Evolutionary conservation across 176 grass and related monocot genomes (phyloP), one percentile per base, ranked within the genome.

Genomic region (Avena atlantica): DNA sequence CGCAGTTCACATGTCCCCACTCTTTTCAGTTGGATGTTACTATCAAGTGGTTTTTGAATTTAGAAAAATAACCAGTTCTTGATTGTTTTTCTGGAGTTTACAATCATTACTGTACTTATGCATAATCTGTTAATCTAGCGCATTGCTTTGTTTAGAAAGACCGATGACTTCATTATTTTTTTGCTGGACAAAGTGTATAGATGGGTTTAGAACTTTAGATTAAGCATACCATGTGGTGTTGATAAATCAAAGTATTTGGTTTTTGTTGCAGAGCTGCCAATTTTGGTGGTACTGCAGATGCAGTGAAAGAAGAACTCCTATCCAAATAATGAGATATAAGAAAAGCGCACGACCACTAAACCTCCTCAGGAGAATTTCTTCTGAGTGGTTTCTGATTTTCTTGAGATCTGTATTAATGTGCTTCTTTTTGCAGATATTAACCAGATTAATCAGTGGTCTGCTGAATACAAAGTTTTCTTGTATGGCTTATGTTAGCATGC

Each of bases 21-120:
- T 27, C 24, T 78, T 88, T 91, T 88, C 72, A 66, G 90, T 91
- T 91, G 84, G 31, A 91, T 88, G 86, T 82, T 73, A 78, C 71
- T 65, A 73, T 85, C 83, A 91, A 78, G 64, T 67, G 55, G 14
- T 31, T 71, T 85, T 25, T 80, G 42, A 14, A 24, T 91, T 76
- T 85, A 44, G 51, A n/a, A 19, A 48, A 40, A 50, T 61, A 34
- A 63, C 72, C 73, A 45, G 53, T 40, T 70, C 70, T 29, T 29
- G 50, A 77, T 44, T 71, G 68, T 36, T 49, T 44, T 6, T 44
- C 20, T 66, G 17, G 48, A 24, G 15, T 87, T 79, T 57, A 34
- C 67, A 42, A 21, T 21, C 29, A 71, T 62, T 66, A 31, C 23
- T 81, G 37, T 47, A 86, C 47, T 49, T 70, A 15, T 53, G 78